Base-by-base conservation (phyloP, 208 protist genomes). In the Crithidia brevicula region DNA sequence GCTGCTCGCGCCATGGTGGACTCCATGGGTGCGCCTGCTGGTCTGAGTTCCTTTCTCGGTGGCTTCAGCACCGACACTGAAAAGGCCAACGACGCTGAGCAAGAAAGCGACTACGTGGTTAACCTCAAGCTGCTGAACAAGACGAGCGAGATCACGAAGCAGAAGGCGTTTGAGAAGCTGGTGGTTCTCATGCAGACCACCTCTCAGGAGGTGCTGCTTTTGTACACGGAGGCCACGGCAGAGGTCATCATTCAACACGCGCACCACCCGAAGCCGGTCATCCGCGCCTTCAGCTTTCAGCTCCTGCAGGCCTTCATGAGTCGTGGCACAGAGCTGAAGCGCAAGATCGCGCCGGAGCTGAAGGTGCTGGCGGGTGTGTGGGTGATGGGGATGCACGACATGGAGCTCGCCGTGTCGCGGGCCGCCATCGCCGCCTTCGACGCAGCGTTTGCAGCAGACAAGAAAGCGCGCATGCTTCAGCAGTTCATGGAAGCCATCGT, bases 351-450 rank as follows among this genome's bases (percentile, higher is more conserved):
- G n/a, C 54, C 61, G 10, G 60, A 70, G 27, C 62, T 96, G 49
- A 81, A 82, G 25, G 71, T 81, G 38, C 74, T 96, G 42, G 51
- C 78, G 1, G 76, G 76, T 7, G 61, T 72, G 22, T 97, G 92
- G 92, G 70, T 95, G 42, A 81, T 83, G 72, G 82, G 83, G 10
- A 93, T 97, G 87, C 54, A 87, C 66, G 92, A 97, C 54, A 93
- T 90, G 78, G 92, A 93, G 59, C 9, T 52, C 2, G 58, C 67
- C 13, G 89, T 95, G 15, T 76, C 77, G 2, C 78, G 63, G 8
- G 80, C 82, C 34, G 88, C 89, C 0, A 25, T 49, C 5, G 76
- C 77, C 4, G 87, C 88, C 8, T 93, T 95, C 47, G 77, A 93
- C n/a, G 72, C 64, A 9, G 78, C 79, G 13, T 94, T 94, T 42